phyloP scores from a whole-genome alignment of 371 early-diverging fungal genomes.

The Circinella minor region DNA sequence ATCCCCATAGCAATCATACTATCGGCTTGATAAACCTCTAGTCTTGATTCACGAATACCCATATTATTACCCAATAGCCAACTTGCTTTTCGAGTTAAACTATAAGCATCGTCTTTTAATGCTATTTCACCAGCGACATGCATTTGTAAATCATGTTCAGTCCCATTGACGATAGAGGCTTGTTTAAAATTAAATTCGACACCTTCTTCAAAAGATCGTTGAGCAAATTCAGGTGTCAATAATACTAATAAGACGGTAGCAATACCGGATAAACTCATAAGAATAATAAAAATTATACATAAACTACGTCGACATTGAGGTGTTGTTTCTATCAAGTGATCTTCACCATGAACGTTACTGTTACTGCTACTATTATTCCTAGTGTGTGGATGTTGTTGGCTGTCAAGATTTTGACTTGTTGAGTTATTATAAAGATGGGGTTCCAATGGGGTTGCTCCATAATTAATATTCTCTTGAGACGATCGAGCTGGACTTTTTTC shows the following conservation, averaged over 20 bases:
- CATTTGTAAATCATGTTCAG: slow-evolving; percentile 34
- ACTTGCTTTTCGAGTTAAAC: slow-evolving; percentile 25
- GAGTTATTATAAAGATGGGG: background rate
- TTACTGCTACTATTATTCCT: background rate
- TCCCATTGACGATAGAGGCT: slow-evolving; percentile 41
- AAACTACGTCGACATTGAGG: slow-evolving; percentile 17
- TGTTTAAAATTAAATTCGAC: slow-evolving; percentile 36
- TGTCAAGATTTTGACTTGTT: background rate
- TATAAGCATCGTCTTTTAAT: slow-evolving; percentile 27
- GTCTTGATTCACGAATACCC: slow-evolving; percentile 19
- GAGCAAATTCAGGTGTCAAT: slow-evolving; percentile 52
- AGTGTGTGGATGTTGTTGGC: too few species aligned
- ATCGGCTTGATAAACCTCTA: slow-evolving; percentile 27
- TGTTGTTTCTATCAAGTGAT: background rate
- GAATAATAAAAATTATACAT: slow-evolving; percentile 17
- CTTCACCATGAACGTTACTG: background rate
- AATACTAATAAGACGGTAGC: slow-evolving; percentile 25
- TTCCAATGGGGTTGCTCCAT: background rate
- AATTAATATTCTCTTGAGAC: background rate
- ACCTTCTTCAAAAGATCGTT: slow-evolving; percentile 40
- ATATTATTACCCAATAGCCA: slow-evolving; percentile 35
- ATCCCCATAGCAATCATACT: slow-evolving; percentile 31
- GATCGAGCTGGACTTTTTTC: slow-evolving; percentile 14
- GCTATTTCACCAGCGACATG: slow-evolving; percentile 45
- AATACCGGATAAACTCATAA: slow-evolving; percentile 21